Evolutionary conservation across 2,329 filamentous ascomycete species (phyloP).

Genomic region (Beauveria rudraprayagi): DNA sequence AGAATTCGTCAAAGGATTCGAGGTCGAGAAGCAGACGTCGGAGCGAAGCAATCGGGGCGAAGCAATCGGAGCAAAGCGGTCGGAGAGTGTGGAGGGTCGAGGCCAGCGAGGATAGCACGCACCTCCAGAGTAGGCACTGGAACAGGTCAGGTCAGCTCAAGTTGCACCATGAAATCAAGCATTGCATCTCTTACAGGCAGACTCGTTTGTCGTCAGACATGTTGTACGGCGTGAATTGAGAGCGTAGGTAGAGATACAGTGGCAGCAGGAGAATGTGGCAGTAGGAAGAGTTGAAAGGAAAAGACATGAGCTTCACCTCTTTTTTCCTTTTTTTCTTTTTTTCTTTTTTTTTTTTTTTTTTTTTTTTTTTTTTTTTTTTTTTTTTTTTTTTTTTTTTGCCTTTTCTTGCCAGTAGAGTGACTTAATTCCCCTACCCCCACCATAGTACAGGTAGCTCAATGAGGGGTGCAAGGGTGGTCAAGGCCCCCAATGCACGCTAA

Average conservation of each 20-base stretch:
- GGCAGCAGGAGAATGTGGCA: background rate
- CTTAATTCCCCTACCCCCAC: slow-evolving; percentile 7
- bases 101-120: background rate
- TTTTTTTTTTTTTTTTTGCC: background rate
- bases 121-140: slow-evolving; percentile 14
- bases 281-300: slow-evolving; percentile 2
- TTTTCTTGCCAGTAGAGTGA: slow-evolving; percentile 5
- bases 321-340: too few species aligned
- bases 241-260: slow-evolving; percentile 6
- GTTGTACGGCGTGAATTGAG: slow-evolving; percentile 6
- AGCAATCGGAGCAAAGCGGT: background rate
- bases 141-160: slow-evolving; percentile 5
- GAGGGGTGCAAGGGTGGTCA: background rate
- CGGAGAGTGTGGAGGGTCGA: background rate
- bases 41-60: background rate
- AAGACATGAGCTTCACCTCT: slow-evolving; percentile 1
- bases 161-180: background rate
- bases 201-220: slow-evolving; percentile 11
- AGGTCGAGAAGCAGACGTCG: background rate
- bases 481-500: background rate
- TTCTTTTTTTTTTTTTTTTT: background rate
- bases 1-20: background rate
- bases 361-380: background rate
- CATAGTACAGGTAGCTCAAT: background rate
- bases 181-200: slow-evolving; percentile 10